Evolutionary conservation across 2,329 filamentous ascomycete genomes (phyloP), one percentile per base, ranked within the genome.

Genomic region (Penicillium capsulatum): DNA sequence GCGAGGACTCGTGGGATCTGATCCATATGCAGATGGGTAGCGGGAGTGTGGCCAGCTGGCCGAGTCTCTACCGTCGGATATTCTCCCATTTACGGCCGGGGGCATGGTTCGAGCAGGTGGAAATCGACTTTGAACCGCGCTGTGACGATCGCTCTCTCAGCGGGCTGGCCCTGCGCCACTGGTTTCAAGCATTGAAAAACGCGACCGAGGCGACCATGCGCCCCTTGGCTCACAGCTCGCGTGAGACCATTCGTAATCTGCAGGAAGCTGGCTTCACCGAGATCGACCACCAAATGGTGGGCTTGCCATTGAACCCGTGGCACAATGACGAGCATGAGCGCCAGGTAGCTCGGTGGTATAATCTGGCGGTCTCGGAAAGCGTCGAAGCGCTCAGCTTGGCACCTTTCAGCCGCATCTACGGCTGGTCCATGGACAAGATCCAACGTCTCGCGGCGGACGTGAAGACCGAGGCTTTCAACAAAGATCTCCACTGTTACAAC

Each of bases 41-140:
- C 48, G 91, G 91, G 8, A 85, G 83, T 60, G 83, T 96, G 35
- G 72, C 74, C 15, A 81, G 80, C 57, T 96, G 88, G 89, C 72
- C 75, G 3, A 73, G 76, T 31, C 68, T 92, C 30, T 96, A 95
- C 63, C 68, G 71, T 47, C 84, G 85, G 53, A 71, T 83, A 20
- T 82, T 80, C 51, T 68, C 75, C 77, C 86, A 94, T 58, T 73
- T 96, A 17, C 81, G 80, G 53, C 87, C 88, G 1, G 82, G 83
- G 1, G 75, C 71, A 28, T 91, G 90, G 38, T 75, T 96, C 39
- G 90, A 97, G 65, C 88, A 94, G 52, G 79, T 94, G 33, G 91
- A 97, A 61, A 84, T 97, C 38, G 88, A 97, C 64, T 86, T 86
- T 64, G 72, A 77, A 33, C 87, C 88, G 13, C 79, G 79, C 36